These are phyloP conservation scores for Aspergillus wentii DNA, from an alignment of 495 filamentous ascomycete genomes.

Conservation along the genomic window DNA sequence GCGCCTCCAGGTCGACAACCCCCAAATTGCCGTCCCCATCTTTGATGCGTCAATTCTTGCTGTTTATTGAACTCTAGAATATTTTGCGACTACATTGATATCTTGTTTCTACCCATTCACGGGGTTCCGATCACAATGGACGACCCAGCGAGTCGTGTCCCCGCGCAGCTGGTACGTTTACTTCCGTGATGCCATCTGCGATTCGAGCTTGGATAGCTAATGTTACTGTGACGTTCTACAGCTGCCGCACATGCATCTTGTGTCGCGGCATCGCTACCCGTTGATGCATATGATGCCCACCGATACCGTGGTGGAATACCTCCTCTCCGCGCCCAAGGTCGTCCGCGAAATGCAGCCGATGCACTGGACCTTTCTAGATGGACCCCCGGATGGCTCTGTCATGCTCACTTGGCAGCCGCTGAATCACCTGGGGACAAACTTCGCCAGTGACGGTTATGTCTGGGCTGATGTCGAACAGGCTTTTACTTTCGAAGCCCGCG, in stretches of 20 bases:
- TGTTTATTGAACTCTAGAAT: neutral
- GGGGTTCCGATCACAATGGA: conserved; percentile 43
- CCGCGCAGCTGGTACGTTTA: conserved; percentile 52
- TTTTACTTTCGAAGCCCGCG: conserved; percentile 64
- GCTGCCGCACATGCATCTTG: conserved; percentile 82
- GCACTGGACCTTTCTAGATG: conserved; percentile 86
- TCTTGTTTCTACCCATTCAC: conserved; percentile 1
- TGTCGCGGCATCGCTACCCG: conserved; percentile 73
- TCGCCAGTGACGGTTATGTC: conserved; percentile 85
- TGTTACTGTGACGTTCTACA: no score
- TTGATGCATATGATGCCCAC: conserved; percentile 58
- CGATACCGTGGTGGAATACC: conserved; percentile 68
- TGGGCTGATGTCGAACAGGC: conserved; percentile 78
- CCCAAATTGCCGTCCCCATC: conserved; percentile 7
- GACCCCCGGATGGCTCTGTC: conserved; percentile 72
- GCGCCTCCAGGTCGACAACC: conserved; percentile 16
- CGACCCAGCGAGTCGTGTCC: conserved; percentile 61
- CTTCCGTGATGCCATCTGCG: conserved; percentile 4
- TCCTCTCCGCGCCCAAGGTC: conserved; percentile 74
- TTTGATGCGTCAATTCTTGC: conserved; percentile 9
- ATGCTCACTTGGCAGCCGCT: conserved; percentile 84
- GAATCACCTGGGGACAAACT: conserved; percentile 57
- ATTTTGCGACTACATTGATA: conserved; percentile 13
- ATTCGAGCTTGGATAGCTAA: conserved; percentile 12
- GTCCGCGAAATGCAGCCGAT: conserved; percentile 71